These are phyloP conservation scores for Dactylellina cionopaga DNA, from an alignment of 2,329 filamentous ascomycete species.

Conservation along the genomic window DNA sequence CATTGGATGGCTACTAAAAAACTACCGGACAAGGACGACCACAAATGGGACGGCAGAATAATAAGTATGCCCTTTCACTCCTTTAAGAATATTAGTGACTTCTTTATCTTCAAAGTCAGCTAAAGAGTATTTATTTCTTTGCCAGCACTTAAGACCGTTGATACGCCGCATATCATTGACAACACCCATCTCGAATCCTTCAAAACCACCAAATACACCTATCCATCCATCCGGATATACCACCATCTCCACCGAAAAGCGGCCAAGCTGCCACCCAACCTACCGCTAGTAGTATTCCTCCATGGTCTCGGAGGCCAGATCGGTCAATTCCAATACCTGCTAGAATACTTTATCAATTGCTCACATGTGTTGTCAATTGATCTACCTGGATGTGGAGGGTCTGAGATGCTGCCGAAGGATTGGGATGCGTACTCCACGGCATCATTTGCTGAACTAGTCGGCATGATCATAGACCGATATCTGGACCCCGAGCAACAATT, in stretches of 20 bases:
- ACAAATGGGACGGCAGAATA: conserved; percentile 42
- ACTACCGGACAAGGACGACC: conserved; percentile 7
- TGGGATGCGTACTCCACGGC: conserved; percentile 84
- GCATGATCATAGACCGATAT: conserved; percentile 77
- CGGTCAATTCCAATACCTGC: conserved; percentile 83
- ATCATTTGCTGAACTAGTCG: conserved; percentile 78
- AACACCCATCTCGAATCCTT: conserved; percentile 65
- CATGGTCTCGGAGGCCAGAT: conserved; percentile 94
- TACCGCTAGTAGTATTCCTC: conserved; percentile 88
- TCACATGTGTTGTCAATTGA: conserved; percentile 89
- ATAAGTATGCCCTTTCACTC: conserved; percentile 27
- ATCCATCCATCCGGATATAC: conserved; percentile 82
- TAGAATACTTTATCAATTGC: conserved; percentile 82
- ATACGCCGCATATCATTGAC: conserved; percentile 49
- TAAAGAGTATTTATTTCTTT: conserved; percentile 8
- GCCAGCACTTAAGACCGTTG: conserved; percentile 38
- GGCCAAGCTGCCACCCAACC: conserved; percentile 78
- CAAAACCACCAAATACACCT: conserved; percentile 75
- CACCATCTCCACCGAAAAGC: conserved; percentile 82
- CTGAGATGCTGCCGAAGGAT: conserved; percentile 73
- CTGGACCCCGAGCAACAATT: conserved; percentile 74
- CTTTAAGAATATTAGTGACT: neutral
- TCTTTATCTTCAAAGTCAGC: neutral
- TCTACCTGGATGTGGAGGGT: conserved; percentile 87
- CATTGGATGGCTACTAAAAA: conserved; percentile 33